Percentiles rank a stretch among this genome's conserved stretches.
These are phyloP conservation scores for Cercospora sp. DNA, from an alignment of 2,329 filamentous ascomycete genomes.

Conservation along the genomic window DNA sequence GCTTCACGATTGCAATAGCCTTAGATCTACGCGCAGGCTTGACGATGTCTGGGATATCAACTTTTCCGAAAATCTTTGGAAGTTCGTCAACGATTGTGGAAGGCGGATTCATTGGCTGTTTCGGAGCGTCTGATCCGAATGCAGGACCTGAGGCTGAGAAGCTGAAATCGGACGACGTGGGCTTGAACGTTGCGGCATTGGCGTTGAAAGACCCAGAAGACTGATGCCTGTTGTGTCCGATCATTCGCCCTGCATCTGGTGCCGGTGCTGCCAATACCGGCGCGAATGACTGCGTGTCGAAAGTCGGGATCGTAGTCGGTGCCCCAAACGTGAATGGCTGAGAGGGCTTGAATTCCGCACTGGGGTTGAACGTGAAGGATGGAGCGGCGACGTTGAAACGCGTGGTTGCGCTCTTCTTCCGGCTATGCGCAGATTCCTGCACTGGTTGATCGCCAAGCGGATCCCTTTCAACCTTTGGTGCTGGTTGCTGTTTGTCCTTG, in stretches of 20 bases:
- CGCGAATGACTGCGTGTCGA: constrained; percentile 8
- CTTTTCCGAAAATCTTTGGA: constrained; percentile 40
- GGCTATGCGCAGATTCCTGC: constrained; percentile 70
- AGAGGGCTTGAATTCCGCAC: constrained; percentile 49
- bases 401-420: constrained; percentile 47
- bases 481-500: constrained; percentile 18
- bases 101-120: neutral
- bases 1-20: constrained; percentile 73
- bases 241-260: constrained; percentile 10
- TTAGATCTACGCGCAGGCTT: constrained; percentile 73
- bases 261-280: neutral
- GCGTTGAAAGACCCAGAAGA: constrained; percentile 61
- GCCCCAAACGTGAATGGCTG: constrained; percentile 27
- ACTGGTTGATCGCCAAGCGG: constrained; percentile 42
- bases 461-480: constrained; percentile 26
- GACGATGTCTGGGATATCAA: constrained; percentile 64
- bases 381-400: constrained; percentile 87
- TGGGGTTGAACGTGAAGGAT: constrained; percentile 77
- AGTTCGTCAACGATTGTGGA: constrained; percentile 41
- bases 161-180: constrained; percentile 40
- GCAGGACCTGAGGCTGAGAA: constrained; percentile 36
- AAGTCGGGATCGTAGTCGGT: constrained; percentile 8
- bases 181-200: constrained; percentile 46
- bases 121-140: constrained; percentile 31
- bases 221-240: constrained; percentile 28